A percentile compares a stretch with the other conserved stretches of the same genome.
Evolutionary conservation across 345 rosid genomes (phyloP).

Genomic region (Trapa incisa): DNA sequence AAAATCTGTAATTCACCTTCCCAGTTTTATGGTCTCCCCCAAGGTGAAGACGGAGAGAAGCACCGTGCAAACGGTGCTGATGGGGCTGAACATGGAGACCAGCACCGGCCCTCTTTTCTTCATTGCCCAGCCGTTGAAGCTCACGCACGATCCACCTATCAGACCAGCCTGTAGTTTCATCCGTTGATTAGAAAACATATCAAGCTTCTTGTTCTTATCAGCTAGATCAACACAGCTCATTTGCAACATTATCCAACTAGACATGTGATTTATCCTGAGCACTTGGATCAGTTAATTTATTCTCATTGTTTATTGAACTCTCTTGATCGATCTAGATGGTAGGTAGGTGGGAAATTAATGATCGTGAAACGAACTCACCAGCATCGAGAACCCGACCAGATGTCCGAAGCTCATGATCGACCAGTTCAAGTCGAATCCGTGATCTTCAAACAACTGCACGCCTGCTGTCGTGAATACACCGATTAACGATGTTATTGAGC

Average conservation of each 20-base stretch:
- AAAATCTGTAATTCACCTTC: conserved; percentile 36
- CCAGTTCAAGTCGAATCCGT: conserved; percentile 19
- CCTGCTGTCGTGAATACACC: conserved; percentile 55
- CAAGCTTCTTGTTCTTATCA: not conserved
- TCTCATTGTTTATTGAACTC: not conserved
- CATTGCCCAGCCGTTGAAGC: conserved; percentile 99
- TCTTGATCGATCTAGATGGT: no score
- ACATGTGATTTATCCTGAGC: not conserved
- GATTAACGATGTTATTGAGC: conserved; percentile 67
- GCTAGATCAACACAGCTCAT: no score
- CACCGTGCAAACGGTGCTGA: conserved; percentile 63
- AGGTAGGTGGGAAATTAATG: no score
- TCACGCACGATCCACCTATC: conserved; percentile 58
- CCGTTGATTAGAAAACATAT: not conserved
- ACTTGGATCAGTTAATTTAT: not conserved
- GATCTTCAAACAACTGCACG: conserved; percentile 36
- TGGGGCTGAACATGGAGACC: conserved; percentile 81
- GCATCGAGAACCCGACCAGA: conserved; percentile 36
- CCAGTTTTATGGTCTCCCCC: conserved; percentile 49
- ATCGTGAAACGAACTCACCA: conserved; percentile 29
- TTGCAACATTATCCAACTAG: no score
- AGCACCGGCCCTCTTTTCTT: conserved; percentile 89
- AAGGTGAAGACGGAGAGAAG: conserved; percentile 43
- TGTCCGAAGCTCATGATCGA: conserved; percentile 23
- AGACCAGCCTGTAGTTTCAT: conserved; percentile 39